A percentile compares a stretch with the other conserved stretches of the same genome.
phyloP scores from a whole-genome alignment of 2,329 filamentous ascomycete genomes.

The Seiridium unicorne region DNA sequence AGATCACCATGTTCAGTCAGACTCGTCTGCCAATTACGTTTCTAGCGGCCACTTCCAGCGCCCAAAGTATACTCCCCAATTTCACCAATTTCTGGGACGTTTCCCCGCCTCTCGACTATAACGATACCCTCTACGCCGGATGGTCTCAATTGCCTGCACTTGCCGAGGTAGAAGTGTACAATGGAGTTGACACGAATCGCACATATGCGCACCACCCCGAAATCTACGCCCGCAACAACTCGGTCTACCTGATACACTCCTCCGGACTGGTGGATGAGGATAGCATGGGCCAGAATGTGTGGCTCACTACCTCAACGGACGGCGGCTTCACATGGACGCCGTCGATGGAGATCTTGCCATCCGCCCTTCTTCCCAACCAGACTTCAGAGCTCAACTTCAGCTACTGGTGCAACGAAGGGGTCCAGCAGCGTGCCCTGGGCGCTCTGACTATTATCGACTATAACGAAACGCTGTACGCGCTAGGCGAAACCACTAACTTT shows the following conservation, averaged over 20 bases:
- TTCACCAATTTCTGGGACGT: conserved; percentile 14
- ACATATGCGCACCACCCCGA: conserved; percentile 24
- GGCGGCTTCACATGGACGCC: conserved; percentile 18
- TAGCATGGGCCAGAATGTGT: conserved; percentile 23
- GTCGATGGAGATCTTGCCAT: conserved; percentile 15
- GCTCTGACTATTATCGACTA: conserved; percentile 1
- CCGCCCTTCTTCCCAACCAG: conserved; percentile 22
- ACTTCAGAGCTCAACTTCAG: conserved; percentile 18
- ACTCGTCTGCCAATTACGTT: background rate
- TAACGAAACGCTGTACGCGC: conserved; percentile 15
- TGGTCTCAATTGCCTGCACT: conserved; percentile 19
- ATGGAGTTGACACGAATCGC: conserved; percentile 16
- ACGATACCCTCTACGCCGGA: conserved; percentile 20
- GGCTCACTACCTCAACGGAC: conserved; percentile 18
- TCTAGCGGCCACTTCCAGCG: background rate
- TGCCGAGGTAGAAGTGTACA: conserved; percentile 19
- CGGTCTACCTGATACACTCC: conserved; percentile 18
- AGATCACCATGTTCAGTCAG: background rate
- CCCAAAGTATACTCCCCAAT: background rate
- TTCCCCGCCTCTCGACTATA: conserved; percentile 18
- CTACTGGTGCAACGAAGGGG: conserved; percentile 21
- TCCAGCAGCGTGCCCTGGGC: conserved; percentile 18
- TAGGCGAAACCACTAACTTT: conserved; percentile 16
- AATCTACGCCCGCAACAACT: conserved; percentile 15
- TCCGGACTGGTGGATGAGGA: conserved; percentile 23